Conservation (phyloP, 108 stramenopile genomes). For the Phaeodactylum tricornutum region DNA sequence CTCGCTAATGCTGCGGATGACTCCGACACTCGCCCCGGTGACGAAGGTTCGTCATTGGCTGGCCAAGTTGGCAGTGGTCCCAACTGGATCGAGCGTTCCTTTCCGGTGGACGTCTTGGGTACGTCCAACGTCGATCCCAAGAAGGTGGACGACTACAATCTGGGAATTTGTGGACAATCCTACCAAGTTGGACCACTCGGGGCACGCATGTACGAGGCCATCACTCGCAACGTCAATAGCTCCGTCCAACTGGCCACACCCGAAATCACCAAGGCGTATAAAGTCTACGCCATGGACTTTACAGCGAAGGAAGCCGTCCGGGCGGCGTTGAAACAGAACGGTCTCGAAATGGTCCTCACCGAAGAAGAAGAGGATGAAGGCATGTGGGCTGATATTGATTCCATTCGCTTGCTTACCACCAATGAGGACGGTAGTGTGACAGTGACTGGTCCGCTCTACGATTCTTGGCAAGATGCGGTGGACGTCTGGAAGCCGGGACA, state of each 20-base stretch:
- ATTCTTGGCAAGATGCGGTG: constrained; percentile 51
- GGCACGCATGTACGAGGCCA: constrained; percentile 52
- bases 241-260: constrained; percentile 3
- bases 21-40: no score
- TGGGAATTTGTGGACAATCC: constrained; percentile 51
- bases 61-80: constrained; percentile 26
- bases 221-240: constrained; percentile 19
- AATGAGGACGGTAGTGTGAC: constrained; percentile 31
- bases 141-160: constrained; percentile 43
- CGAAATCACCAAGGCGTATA: constrained; percentile 36
- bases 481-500: constrained; percentile 65
- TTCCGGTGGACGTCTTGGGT: constrained; percentile 27
- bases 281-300: constrained; percentile 68
- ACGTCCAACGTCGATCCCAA: constrained; percentile 19
- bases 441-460: constrained; percentile 23
- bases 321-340: constrained; percentile 64
- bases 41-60: background rate
- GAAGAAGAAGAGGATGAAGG: constrained; percentile 60
- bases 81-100: constrained; percentile 54
- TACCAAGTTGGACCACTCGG: constrained; percentile 61
- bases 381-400: constrained; percentile 67
- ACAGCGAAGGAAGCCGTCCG: constrained; percentile 74
- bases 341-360: constrained; percentile 42
- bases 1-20: no score
- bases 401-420: constrained; percentile 43